Conservation (phyloP, 2,329 filamentous ascomycete species). For the Fusarium buharicum region DNA sequence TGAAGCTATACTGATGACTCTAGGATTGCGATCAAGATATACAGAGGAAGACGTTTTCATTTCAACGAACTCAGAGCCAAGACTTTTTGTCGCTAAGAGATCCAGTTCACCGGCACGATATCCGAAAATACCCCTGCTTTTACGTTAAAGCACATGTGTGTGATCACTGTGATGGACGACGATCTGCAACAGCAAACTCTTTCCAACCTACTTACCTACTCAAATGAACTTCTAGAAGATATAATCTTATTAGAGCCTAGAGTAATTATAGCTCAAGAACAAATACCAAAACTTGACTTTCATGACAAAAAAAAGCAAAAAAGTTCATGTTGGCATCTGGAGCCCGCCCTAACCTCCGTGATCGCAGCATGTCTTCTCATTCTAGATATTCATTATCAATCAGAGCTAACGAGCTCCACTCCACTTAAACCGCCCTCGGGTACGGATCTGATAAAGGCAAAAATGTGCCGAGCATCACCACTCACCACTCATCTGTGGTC, state of each 20-base stretch:
- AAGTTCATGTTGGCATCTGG: not conserved
- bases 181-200: not conserved
- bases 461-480: slow-evolving; percentile 39
- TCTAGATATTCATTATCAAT: slow-evolving; percentile 36
- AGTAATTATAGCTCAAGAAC: not conserved
- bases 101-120: slow-evolving; percentile 11
- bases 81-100: slow-evolving; percentile 13
- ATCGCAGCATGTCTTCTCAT: slow-evolving; percentile 16
- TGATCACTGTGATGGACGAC: not conserved
- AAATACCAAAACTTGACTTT: not conserved
- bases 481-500: slow-evolving; percentile 26
- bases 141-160: not conserved
- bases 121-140: slow-evolving; percentile 19
- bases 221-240: too few species aligned
- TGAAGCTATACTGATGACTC: not conserved
- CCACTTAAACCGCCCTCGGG: slow-evolving; percentile 18
- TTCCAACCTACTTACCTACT: too few species aligned
- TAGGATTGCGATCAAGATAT: not conserved
- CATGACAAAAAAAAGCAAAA: too few species aligned
- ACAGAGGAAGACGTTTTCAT: not conserved
- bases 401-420: not conserved
- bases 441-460: slow-evolving; percentile 39
- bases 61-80: slow-evolving; percentile 5
- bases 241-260: not conserved
- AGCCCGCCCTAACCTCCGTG: slow-evolving; percentile 13